Evolutionary conservation across 805 yeast species (phyloP), one percentile per base, ranked within the genome.

Genomic region (Yamadazyma olivae): DNA sequence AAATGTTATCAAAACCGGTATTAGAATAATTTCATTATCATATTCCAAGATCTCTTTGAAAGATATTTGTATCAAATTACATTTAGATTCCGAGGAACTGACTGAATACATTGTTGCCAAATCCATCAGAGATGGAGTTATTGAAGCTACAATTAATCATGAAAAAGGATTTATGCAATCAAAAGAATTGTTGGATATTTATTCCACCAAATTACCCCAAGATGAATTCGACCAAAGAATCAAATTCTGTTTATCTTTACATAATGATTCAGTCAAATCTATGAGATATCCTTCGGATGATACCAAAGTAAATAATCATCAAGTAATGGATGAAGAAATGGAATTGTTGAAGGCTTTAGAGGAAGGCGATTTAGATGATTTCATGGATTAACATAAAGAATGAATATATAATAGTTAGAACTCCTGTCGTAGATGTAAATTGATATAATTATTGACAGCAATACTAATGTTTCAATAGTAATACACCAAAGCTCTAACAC

Each of bases 61-160:
- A 60, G 99, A 93, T 56, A 89, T 93, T 39, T 93, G 99, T 61
- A 75, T 93, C 51, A 87, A 91, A 56, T 75, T 93, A 56, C 89
- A 85, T 49, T 74, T 93, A 44, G 99, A 91, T 53, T 81, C 90
- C 32, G 99, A 93, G 67, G 90, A 93, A 54, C 82, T 91, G 50
- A 95, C 96, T 1, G 99, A 93, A 67, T 93, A 91, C 59, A 89
- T 93, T 59, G 96, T 93, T 16, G 87, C 96, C 25, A 91, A 93
- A 68, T 93, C 97, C 17, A 91, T 93, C 40, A 81, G 96, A 53
- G 99, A 93, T 58, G 96, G 96, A 41, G 98, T 93, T 35, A 87
- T 93, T 56, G 98, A 93, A 54, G 98, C 99, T 3, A 77, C 79
- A 37, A 84, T 93, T 49, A 86, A 93, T 57, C 96, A 90, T 63